Evolutionary conservation across 202 grass and related monocot genomes (phyloP), one percentile per base, ranked within the genome.

Genomic region (Tripidium arundinaceum): DNA sequence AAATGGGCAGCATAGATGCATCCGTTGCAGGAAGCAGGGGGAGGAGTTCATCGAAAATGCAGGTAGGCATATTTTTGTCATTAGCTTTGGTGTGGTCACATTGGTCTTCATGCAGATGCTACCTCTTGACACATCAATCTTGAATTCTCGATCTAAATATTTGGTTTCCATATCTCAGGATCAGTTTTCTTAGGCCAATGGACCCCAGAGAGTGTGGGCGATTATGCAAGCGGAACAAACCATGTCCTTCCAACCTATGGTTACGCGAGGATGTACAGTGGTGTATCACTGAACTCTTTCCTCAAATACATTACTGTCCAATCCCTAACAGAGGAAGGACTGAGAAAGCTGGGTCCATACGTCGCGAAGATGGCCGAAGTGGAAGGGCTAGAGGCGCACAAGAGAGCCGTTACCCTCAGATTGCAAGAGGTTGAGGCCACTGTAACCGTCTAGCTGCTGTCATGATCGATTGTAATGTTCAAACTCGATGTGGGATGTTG

Each of bases 201-300:
- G 94, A 98, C 95, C 7, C 95, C 92, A 0, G 95, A 98, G 52
- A 98, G 95, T 4, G 87, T 98, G 12, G 95, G 95, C 7, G 95
- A 98, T 65, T 98, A 94, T 1, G 92, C 90, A 0, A 98, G 95
- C 6, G 92, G 95, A 18, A 98, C 95, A 4, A 98, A 98, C 63
- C 92, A 98, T n/a, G 90, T 94, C 73, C 92, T 94, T 80, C 95
- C 95, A 16, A 98, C 95, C 39, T 98, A 98, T 0, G 95, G 92
- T 31, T 98, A 98, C 37, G 90, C 92, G 13, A 98, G 89, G 85
- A 98, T 98, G 94, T 98, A 98, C 79, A 98, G 90, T 1, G 91
- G 94, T 9, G 91, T 98, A 28, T 98, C 94, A 8, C 68, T 98
- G 76, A 89, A 87, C 57, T 98, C 94, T 22, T 98, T 98, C 75